Conservation (phyloP, 768 basidiomycete genomes). For the Gelatoporia subvermispora region DNA sequence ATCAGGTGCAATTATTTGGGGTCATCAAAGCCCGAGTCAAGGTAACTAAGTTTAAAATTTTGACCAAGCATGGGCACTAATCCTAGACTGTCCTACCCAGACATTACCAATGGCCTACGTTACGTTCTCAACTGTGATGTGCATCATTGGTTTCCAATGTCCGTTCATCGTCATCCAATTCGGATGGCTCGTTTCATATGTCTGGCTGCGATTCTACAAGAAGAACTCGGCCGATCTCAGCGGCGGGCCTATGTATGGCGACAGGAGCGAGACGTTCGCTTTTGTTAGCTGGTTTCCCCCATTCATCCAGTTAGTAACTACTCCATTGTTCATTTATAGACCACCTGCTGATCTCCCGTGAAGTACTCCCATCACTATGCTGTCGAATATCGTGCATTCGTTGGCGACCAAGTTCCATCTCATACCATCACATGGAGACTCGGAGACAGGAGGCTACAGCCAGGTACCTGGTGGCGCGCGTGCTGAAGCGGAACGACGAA, state of each 20-base stretch:
- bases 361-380: conserved; percentile 69
- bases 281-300: conserved; percentile 97
- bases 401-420: conserved; percentile 67
- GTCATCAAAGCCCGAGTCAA: conserved; percentile 85
- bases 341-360: too few species aligned
- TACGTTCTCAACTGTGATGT: conserved; percentile 82
- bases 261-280: conserved; percentile 94
- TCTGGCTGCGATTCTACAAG: conserved; percentile 97
- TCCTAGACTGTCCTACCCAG: conserved; percentile 35
- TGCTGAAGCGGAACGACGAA: conserved; percentile 93
- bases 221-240: conserved; percentile 65
- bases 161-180: conserved; percentile 96
- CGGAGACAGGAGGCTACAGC: conserved; percentile 68
- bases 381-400: conserved; percentile 64
- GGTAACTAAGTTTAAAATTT: conserved; percentile 34
- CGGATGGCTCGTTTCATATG: conserved; percentile 96
- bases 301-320: conserved; percentile 72
- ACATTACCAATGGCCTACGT: conserved; percentile 92
- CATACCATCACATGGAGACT: conserved; percentile 63
- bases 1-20: conserved; percentile 92
- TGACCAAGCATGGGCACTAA: neutral
- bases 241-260: conserved; percentile 75
- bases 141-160: conserved; percentile 77
- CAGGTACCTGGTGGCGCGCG: conserved; percentile 83
- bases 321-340: too few species aligned